Evolutionary conservation across 1,139 yeast species (phyloP), one percentile per base, ranked within the genome.

Genomic region (Suhomyces panamericanus): DNA sequence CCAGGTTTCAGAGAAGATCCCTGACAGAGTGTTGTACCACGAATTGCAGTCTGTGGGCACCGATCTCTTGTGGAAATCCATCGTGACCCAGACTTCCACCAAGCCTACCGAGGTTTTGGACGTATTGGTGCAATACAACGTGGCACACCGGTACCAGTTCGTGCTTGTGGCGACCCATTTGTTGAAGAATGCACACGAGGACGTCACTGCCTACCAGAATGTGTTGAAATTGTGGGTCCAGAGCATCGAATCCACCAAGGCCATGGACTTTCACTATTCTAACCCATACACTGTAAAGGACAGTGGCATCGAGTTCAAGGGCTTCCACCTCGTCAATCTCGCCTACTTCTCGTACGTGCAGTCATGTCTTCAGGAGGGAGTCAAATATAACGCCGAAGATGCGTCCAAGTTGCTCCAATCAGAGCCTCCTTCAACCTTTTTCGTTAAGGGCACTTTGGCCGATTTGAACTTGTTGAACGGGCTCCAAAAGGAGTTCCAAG

Each of bases 61-160:
- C 11, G 50, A 50, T 9, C 47, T 73, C 12, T 52, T 70, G 43
- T 49, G 46, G 12, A 59, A 60, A 36, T 54, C 64, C 20, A 43
- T 55, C 10, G 49, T 49, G 6, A 53, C 52, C 11, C 41, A 49
- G 7, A 60, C 59, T 8, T 40, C 47, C 14, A 52, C 54, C 16
- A 41, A 61, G 7, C 45, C 60, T 12, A 55, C 56, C 14, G 62
- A 62, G 12, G 47, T 70, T 2, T 55, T 73, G 43, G 65, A 67
- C 27, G 42, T 65, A 26, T 57, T 68, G 42, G 52, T 61, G 14
- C 53, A 58, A 33, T 51, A 67, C 52, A 53, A 58, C 13, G 60
- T 73, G 16, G 71, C 70, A 36, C 70, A 70, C 52, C 50, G 57
- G 36, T 62, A 57, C 55, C 72, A 70, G 49, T 72, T 68, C 47